Conservation (phyloP, 768 basidiomycete genomes). For the Daedaleopsis sinensis region DNA sequence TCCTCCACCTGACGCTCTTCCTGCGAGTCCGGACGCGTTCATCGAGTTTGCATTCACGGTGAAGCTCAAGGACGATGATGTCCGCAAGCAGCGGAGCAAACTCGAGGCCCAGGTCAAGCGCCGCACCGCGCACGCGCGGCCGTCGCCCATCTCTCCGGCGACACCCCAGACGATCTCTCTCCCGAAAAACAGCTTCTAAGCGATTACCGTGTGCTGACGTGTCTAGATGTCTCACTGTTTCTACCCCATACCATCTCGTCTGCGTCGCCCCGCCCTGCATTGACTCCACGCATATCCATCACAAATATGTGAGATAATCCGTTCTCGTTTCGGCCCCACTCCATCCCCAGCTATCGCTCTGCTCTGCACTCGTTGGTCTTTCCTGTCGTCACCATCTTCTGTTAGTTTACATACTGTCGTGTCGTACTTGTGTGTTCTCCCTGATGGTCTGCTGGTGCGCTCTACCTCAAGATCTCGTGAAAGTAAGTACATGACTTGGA, state of each 20-base stretch:
- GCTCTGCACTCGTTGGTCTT: background rate
- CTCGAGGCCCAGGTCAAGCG: constrained; percentile 75
- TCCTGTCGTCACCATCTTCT: background rate
- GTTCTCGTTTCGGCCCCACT: background rate
- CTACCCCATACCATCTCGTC: background rate
- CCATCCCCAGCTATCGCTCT: background rate
- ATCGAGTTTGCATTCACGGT: constrained; percentile 62
- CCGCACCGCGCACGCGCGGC: constrained; percentile 45
- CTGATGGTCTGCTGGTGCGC: too few species aligned
- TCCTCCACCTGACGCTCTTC: constrained; percentile 57
- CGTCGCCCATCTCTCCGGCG: constrained; percentile 15
- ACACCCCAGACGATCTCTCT: constrained; percentile 18
- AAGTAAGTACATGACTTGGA: too few species aligned
- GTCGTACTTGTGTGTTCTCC: background rate
- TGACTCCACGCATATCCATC: background rate
- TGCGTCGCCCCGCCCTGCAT: background rate
- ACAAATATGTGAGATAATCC: background rate
- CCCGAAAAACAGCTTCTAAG: constrained; percentile 10
- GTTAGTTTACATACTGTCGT: background rate
- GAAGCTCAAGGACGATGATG: constrained; percentile 79
- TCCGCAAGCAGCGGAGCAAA: constrained; percentile 74
- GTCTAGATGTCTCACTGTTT: background rate
- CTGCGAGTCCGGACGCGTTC: constrained; percentile 62
- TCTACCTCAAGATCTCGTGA: too few species aligned
- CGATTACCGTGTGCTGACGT: too few species aligned